Conservation (phyloP, 2,329 filamentous ascomycete species). For the Aureobasidium sp. region DNA sequence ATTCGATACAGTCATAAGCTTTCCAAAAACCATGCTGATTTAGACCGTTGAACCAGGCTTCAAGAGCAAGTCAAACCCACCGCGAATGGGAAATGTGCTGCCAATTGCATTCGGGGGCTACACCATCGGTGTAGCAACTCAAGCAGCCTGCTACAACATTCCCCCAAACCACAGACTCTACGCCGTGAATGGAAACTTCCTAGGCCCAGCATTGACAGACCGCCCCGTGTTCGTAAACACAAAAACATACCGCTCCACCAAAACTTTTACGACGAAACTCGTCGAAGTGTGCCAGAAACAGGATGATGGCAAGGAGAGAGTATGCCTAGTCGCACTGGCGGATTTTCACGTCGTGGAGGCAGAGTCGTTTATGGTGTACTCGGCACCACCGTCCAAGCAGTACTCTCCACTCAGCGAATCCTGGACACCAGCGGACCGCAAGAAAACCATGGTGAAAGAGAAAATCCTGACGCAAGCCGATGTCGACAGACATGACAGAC, state of each 20-base stretch:
- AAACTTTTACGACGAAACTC: constrained; percentile 40
- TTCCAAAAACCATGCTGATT: background rate
- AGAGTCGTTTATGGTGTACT: constrained; percentile 30
- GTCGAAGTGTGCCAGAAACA: constrained; percentile 38
- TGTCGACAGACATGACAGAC: constrained; percentile 18
- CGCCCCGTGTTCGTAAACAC: constrained; percentile 32
- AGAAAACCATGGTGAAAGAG: constrained; percentile 16
- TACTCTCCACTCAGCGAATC: constrained; percentile 27
- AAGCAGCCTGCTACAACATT: constrained; percentile 34
- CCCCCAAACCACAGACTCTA: constrained; percentile 34
- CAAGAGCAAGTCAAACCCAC: constrained; percentile 23
- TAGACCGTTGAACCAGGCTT: background rate
- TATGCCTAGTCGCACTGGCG: constrained; percentile 35
- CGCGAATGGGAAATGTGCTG: constrained; percentile 27
- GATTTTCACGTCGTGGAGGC: constrained; percentile 41
- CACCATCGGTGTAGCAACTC: constrained; percentile 33
- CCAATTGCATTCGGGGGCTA: constrained; percentile 40
- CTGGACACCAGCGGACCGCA: constrained; percentile 16
- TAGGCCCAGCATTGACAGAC: constrained; percentile 37
- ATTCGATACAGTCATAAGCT: too few relatives aligned
- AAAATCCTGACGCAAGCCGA: constrained; percentile 22
- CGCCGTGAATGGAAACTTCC: constrained; percentile 39
- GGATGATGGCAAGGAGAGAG: constrained; percentile 29
- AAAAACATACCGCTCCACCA: constrained; percentile 33
- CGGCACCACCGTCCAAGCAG: constrained; percentile 25